phyloP scores from a whole-genome alignment of 2,329 filamentous ascomycete genomes.

The Trichoderma breve region DNA sequence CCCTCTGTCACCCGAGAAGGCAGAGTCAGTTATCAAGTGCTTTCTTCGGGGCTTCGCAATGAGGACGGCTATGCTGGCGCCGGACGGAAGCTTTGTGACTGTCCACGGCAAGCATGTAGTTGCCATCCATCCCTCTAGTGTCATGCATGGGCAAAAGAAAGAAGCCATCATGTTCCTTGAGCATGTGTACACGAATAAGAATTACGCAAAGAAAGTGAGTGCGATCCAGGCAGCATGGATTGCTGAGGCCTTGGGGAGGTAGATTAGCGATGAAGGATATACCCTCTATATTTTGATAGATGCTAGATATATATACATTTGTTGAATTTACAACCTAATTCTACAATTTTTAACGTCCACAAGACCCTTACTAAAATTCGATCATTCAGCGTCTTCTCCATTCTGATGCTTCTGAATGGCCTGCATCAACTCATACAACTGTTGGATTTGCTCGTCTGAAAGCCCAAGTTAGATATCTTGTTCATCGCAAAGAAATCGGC shows the following conservation, averaged over 20 bases:
- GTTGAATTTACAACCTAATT: background rate
- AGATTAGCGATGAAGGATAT: constrained; percentile 20
- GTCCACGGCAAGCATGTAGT: constrained; percentile 59
- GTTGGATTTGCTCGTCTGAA: constrained; percentile 84
- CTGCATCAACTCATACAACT: constrained; percentile 92
- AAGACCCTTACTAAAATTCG: background rate
- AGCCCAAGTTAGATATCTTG: background rate
- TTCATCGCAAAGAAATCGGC: background rate
- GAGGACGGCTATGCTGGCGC: constrained; percentile 59
- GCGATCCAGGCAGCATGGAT: constrained; percentile 61
- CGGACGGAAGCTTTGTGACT: constrained; percentile 61
- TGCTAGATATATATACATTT: background rate
- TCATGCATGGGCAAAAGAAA: constrained; percentile 60
- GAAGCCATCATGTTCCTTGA: constrained; percentile 69
- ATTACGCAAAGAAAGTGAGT: constrained; percentile 65
- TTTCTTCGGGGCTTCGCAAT: constrained; percentile 61
- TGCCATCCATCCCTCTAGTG: constrained; percentile 61
- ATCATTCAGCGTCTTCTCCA: constrained; percentile 29
- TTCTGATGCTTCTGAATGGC: constrained; percentile 56
- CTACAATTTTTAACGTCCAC: background rate
- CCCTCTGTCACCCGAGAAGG: constrained; percentile 53
- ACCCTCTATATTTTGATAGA: background rate
- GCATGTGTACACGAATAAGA: constrained; percentile 64
- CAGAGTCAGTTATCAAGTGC: constrained; percentile 55
- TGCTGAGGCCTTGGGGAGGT: constrained; percentile 44